Evolutionary conservation across 73 alveolate genomes (phyloP).

Genomic region (Paramecium octaurelia): DNA sequence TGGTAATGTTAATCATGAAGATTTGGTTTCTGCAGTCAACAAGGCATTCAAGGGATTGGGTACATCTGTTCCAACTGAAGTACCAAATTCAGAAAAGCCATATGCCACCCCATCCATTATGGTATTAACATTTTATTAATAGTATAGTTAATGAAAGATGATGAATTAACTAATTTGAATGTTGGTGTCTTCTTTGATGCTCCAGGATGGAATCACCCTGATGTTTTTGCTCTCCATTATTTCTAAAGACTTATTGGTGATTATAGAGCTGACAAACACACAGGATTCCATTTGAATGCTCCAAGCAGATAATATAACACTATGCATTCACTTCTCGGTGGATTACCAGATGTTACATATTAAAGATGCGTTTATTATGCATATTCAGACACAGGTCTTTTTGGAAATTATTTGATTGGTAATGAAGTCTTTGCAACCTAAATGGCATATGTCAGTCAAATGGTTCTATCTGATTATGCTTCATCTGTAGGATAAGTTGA

Average conservation of each 20-base stretch:
- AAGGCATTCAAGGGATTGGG: constrained; percentile 70
- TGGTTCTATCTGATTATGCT: constrained; percentile 57
- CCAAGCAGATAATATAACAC: constrained; percentile 74
- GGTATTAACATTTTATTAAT: background rate
- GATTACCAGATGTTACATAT: constrained; percentile 77
- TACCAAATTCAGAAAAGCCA: constrained; percentile 71
- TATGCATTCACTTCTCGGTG: constrained; percentile 76
- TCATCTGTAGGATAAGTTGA: constrained; percentile 69
- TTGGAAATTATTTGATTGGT: constrained; percentile 78
- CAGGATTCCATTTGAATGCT: constrained; percentile 81
- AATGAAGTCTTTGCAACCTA: constrained; percentile 76
- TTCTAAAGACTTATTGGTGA: constrained; percentile 71
- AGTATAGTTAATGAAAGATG: constrained; percentile 72
- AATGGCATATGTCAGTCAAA: constrained; percentile 62
- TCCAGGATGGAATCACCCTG: constrained; percentile 72
- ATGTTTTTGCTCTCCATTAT: constrained; percentile 72
- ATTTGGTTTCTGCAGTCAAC: constrained; percentile 67
- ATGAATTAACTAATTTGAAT: constrained; percentile 81
- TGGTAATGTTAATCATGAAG: constrained; percentile 78
- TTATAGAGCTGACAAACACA: constrained; percentile 72
- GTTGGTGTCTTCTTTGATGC: constrained; percentile 82
- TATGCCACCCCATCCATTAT: constrained; percentile 75
- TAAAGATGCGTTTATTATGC: constrained; percentile 70
- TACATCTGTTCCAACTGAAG: constrained; percentile 51
- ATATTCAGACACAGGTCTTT: constrained; percentile 78